phyloP scores from a whole-genome alignment of 2,329 filamentous ascomycete genomes.

The Alternaria postmessia region DNA sequence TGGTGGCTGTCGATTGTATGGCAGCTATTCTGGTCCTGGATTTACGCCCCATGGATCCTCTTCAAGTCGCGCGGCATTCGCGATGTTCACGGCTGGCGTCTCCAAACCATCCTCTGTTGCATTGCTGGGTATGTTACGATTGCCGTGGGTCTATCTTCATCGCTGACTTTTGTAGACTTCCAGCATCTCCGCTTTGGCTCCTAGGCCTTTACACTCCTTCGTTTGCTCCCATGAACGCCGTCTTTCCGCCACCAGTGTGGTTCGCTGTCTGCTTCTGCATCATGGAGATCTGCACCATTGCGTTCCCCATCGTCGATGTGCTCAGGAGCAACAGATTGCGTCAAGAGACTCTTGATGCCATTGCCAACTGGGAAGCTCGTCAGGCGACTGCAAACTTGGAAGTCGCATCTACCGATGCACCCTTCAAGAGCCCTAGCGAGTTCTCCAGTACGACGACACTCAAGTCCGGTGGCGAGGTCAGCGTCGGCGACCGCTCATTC shows the following conservation, averaged over 20 bases:
- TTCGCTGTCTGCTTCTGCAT: conserved; percentile 45
- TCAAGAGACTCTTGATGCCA: conserved; percentile 45
- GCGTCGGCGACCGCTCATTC: conserved; percentile 26
- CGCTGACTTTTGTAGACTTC: conserved; percentile 32
- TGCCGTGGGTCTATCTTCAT: background rate
- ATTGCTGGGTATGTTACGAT: conserved; percentile 37
- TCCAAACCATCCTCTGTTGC: conserved; percentile 47
- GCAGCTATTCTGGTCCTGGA: conserved; percentile 50
- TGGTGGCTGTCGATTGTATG: conserved; percentile 49
- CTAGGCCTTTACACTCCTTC: conserved; percentile 42
- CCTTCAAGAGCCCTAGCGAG: conserved; percentile 23
- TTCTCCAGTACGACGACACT: conserved; percentile 33
- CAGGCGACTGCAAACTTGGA: conserved; percentile 24
- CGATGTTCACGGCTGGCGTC: conserved; percentile 45
- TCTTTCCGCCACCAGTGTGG: conserved; percentile 40
- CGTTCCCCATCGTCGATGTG: conserved; percentile 42
- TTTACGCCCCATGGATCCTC: conserved; percentile 46
- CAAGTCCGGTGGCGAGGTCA: conserved; percentile 17
- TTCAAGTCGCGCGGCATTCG: conserved; percentile 45
- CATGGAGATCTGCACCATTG: conserved; percentile 43
- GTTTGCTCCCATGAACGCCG: conserved; percentile 36
- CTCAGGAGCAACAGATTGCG: conserved; percentile 37
- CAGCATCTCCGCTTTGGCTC: conserved; percentile 46
- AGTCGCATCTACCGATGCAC: conserved; percentile 9
- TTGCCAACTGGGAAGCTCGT: conserved; percentile 44